These are phyloP conservation scores for Penicillium pulvis DNA, from an alignment of 495 filamentous ascomycete species.

Conservation along the genomic window DNA sequence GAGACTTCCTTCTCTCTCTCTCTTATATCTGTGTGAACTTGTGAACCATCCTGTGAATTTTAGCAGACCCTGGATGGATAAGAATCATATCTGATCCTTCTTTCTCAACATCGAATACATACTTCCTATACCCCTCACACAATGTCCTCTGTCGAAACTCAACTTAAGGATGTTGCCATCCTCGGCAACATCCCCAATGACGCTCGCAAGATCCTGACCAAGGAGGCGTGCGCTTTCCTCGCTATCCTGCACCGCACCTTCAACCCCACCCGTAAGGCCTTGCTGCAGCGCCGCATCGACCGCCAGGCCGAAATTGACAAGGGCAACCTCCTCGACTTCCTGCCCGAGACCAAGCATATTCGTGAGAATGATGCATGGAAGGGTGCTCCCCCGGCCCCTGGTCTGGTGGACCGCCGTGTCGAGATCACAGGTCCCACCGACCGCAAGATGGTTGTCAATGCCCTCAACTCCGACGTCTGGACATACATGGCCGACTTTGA, in stretches of 20 bases:
- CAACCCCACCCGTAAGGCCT: slow-evolving; percentile 84
- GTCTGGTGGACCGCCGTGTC: slow-evolving; percentile 91
- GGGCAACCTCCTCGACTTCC: slow-evolving; percentile 89
- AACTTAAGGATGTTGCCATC: slow-evolving; percentile 87
- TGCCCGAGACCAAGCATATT: slow-evolving; percentile 94
- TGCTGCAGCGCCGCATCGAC: slow-evolving; percentile 80
- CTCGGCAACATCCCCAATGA: slow-evolving; percentile 75
- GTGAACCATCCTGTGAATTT: background rate
- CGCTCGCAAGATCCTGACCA: slow-evolving; percentile 87
- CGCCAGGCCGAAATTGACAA: slow-evolving; percentile 96
- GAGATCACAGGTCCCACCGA: slow-evolving; percentile 99
- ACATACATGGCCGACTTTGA: slow-evolving; percentile 99
- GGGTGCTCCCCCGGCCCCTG: slow-evolving; percentile 90
- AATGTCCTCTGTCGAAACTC: slow-evolving; percentile 72
- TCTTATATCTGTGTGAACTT: background rate
- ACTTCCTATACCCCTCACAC: slow-evolving; percentile 23
- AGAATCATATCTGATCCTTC: background rate
- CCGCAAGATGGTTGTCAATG: slow-evolving; percentile 99
- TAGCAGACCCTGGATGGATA: background rate
- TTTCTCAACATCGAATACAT: background rate
- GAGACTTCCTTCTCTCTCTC: slow-evolving; percentile 14
- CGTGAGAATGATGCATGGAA: slow-evolving; percentile 94
- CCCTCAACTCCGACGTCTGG: slow-evolving; percentile 95
- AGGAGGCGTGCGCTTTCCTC: slow-evolving; percentile 88
- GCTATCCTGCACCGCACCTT: slow-evolving; percentile 93